Evolutionary conservation across 1,284 basidiomycete species (phyloP).

Genomic region (Trametes polyzona): DNA sequence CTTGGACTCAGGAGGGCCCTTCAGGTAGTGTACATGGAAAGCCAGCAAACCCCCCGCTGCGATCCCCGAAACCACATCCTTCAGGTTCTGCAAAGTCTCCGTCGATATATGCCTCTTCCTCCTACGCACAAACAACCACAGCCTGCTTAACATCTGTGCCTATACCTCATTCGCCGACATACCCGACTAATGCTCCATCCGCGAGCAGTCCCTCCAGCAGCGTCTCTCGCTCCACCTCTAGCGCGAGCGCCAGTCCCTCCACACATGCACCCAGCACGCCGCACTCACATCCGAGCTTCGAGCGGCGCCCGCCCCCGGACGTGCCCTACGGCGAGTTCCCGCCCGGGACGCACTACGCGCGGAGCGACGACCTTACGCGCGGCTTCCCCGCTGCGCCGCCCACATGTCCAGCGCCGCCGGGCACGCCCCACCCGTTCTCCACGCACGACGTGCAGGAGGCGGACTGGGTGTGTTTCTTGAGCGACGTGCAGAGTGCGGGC

Average conservation of each 20-base stretch:
- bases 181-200: neutral
- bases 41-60: too few relatives aligned
- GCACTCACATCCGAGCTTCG: neutral
- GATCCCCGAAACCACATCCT: too few relatives aligned
- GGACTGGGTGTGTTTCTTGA: slow-evolving; percentile 28
- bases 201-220: neutral
- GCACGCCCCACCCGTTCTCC: slow-evolving; percentile 29
- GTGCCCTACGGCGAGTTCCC: slow-evolving; percentile 22
- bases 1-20: too few relatives aligned
- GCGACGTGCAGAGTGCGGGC: slow-evolving; percentile 19
- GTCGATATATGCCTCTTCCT: too few relatives aligned
- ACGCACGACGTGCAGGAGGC: slow-evolving; percentile 27
- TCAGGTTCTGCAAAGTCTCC: too few relatives aligned
- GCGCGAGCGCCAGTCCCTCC: neutral
- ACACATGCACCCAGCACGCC: neutral
- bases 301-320: neutral
- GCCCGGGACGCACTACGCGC: slow-evolving; percentile 18
- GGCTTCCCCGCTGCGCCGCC: slow-evolving; percentile 27
- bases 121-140: too few relatives aligned
- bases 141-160: neutral
- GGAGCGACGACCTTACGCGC: slow-evolving; percentile 16
- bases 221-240: neutral
- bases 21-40: too few relatives aligned
- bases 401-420: slow-evolving; percentile 13
- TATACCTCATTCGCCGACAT: neutral